These are phyloP conservation scores for Xerocomellus amylosporus DNA, from an alignment of 768 basidiomycete genomes.

Conservation along the genomic window DNA sequence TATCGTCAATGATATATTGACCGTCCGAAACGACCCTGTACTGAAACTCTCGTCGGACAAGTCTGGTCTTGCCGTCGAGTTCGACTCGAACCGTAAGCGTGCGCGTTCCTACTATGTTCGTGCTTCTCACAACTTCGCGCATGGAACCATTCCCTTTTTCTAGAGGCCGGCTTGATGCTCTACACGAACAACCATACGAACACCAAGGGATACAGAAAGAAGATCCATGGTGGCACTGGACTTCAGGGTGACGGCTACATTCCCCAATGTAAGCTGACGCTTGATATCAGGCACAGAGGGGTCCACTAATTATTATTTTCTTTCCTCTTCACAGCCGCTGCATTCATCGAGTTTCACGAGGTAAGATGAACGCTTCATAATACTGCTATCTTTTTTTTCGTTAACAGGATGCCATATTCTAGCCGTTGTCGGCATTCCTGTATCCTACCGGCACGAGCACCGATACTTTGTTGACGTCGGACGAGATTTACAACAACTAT, in stretches of 20 bases:
- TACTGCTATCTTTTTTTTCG: background rate
- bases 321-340: conserved; percentile 43
- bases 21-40: conserved; percentile 38
- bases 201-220: conserved; percentile 54
- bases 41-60: conserved; percentile 53
- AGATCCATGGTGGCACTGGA: conserved; percentile 75
- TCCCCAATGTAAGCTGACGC: conserved; percentile 46
- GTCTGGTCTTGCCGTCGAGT: conserved; percentile 58
- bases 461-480: conserved; percentile 65
- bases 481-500: conserved; percentile 73
- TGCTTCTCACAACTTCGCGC: background rate
- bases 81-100: conserved; percentile 68
- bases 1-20: conserved; percentile 37
- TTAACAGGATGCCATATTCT: background rate
- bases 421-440: conserved; percentile 64
- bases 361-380: conserved; percentile 25
- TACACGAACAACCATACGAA: conserved; percentile 61
- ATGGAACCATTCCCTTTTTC: background rate
- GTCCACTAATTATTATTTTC: background rate
- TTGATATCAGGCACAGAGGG: background rate
- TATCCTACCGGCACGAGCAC: conserved; percentile 52
- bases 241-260: conserved; percentile 56
- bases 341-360: conserved; percentile 69
- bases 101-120: background rate
- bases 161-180: conserved; percentile 75